Evolutionary conservation across 2,329 filamentous ascomycete species (phyloP), one percentile per base, ranked within the genome.

Genomic region (Colletotrichum tamarilloi): DNA sequence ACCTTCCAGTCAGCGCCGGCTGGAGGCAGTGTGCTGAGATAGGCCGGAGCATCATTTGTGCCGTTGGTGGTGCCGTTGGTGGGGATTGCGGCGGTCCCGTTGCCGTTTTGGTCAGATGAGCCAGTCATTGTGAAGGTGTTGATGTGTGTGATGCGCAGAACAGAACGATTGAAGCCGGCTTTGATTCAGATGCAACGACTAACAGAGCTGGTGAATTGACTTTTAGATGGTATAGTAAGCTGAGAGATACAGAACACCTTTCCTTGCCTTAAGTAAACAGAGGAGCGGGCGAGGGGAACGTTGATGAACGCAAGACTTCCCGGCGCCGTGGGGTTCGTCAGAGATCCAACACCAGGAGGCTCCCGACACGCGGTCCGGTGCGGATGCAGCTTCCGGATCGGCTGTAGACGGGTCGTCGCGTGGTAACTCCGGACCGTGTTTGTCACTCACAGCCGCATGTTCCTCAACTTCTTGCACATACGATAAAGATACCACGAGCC

Each of bases 1-100:
- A 84, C 77, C 69, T 78, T 77, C 78, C 78, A 83, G 78, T 84
- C 79, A 70, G 83, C 81, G 64, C 76, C 75, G 22, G 79, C 75
- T 7, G 76, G 76, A 22, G 82, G 82, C 4, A 82, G 75, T 3
- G 82, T 83, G 75, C 77, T 80, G 42, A 78, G 76, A 68, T 76
- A 78, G 38, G 68, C 53, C 16, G 32, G 56, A 19, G 66, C 66
- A 24, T 56, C 52, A 60, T 35, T 42, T 42, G 38, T 42, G 14
- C 38, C 38, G 56, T 71, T 67, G 19, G 55, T 12, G 55, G 55
- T 42, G 38, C 38, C 38, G 62, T 71, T 67, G 19, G 55, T 7
- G 55, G 55, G 55, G 9, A 58, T 58, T 1, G 26, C 26, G 55
- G 28, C 9, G 55, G 28, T n/a, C 24, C 28, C 28, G 55, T 35